Conservation (phyloP, 1,139 yeast genomes). For the Debaryomycetaceae sp. region DNA sequence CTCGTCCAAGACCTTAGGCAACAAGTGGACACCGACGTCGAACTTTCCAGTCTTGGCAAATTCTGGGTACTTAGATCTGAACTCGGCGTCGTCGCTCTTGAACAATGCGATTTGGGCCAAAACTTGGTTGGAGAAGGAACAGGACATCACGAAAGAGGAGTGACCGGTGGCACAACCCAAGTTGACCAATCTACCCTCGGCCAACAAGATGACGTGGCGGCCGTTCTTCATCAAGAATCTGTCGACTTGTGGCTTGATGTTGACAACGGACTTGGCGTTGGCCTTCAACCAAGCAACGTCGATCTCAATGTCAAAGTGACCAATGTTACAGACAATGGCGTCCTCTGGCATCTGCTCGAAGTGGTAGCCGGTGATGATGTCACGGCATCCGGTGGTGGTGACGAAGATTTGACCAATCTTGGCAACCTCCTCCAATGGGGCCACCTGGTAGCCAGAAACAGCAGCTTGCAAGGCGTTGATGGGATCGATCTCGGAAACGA, state of each 20-base stretch:
- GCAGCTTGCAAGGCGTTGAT: slow-evolving; percentile 99
- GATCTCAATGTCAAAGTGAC: slow-evolving; percentile 98
- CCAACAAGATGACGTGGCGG: slow-evolving; percentile 92
- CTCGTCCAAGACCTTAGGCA: slow-evolving; percentile 98
- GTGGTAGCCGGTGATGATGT: slow-evolving; percentile 88
- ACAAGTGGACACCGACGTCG: slow-evolving; percentile 88
- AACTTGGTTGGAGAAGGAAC: slow-evolving; percentile 99
- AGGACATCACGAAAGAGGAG: slow-evolving; percentile 98
- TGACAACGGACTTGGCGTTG: slow-evolving; percentile 83
- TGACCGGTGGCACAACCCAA: slow-evolving; percentile 99
- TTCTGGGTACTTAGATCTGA: slow-evolving; percentile 83
- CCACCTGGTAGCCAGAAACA: slow-evolving; percentile 97
- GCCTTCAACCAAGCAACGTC: slow-evolving; percentile 98
- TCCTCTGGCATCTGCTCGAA: slow-evolving; percentile 96
- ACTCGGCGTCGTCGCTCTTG: slow-evolving; percentile 81
- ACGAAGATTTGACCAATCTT: slow-evolving; percentile 95
- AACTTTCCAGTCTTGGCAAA: slow-evolving; percentile 92
- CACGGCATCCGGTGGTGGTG: slow-evolving; percentile 99
- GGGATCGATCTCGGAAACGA: slow-evolving; percentile 97
- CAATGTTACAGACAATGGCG: slow-evolving; percentile 99
- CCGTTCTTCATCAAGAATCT: slow-evolving; percentile 90
- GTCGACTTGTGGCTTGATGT: slow-evolving; percentile 99
- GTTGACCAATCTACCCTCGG: slow-evolving; percentile 99
- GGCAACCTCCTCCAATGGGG: slow-evolving; percentile 94
- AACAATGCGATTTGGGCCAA: slow-evolving; percentile 98